Base-by-base conservation (phyloP, 768 basidiomycete genomes). In the Hortiboletus campestris region DNA sequence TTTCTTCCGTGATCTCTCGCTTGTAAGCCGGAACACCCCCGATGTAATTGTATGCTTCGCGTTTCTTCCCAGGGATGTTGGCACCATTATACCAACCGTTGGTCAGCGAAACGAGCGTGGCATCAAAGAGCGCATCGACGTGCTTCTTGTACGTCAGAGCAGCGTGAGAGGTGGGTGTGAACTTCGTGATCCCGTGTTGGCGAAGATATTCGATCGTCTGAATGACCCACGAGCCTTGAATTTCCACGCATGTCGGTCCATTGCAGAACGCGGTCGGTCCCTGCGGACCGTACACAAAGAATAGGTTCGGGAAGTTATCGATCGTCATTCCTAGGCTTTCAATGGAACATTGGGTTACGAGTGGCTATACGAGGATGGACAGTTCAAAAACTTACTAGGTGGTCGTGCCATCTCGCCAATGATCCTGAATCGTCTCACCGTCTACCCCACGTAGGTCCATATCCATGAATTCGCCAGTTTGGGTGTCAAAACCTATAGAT, bases 281-380 rank as follows among this genome's bases (percentile, higher is more conserved):
- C 4, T 61, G 63, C 2, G 63, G 55, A 20, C 59, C 59, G 8
- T 64, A 43, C 32, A 51, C 52, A 19, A 61, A 57, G 40, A 28
- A 64, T 1, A 64, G 52, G 41, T 58, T 62, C 25, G 51, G 60
- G 49, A 65, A 55, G 13, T 61, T 61, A 10, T 61, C 53, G 14
- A 61, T 57, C 19, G 60, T 32, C 59, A 60, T 38, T 10, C 59
- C 53, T 3, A 60, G 40, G 19, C 59, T 58, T 40, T 46, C 20
- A 4, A 17, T 10, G 11, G 13, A 6, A 16, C 16, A 5, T 49
- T n/a, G 17, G 14, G 22, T 29, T 17, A 20, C 17, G 7, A 19
- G 9, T 16, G 10, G 9, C 3, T 16, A 17, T 35, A 14, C 6
- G 13, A 10, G 20, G 9, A 28, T 1, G 17, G 48, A 40, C 0